phyloP scores from a whole-genome alignment of 495 filamentous ascomycete genomes.

The Aspergillus coremiiformis region DNA sequence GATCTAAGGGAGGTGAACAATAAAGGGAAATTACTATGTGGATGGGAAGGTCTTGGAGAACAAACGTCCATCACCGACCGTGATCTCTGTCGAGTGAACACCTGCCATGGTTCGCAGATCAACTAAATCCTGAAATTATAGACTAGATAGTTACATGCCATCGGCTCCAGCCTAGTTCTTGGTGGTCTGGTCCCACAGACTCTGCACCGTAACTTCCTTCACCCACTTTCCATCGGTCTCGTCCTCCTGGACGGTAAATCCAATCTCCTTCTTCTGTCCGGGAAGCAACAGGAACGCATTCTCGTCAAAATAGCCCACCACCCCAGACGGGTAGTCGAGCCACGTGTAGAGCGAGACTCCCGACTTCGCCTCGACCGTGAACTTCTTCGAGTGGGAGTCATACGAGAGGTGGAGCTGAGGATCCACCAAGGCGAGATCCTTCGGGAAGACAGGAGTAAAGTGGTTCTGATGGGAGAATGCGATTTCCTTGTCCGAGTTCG shows the following conservation, averaged over 20 bases:
- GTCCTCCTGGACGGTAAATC: slow-evolving; percentile 44
- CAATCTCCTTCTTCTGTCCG: slow-evolving; percentile 44
- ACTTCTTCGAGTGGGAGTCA: slow-evolving; percentile 28
- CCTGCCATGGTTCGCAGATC: background rate
- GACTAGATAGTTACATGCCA: background rate
- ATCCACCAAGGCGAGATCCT: slow-evolving; percentile 48
- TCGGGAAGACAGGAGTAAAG: slow-evolving; percentile 47
- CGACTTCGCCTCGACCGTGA: slow-evolving; percentile 50
- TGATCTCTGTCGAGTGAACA: background rate
- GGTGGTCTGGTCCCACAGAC: slow-evolving; percentile 58
- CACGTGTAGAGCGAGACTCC: slow-evolving; percentile 61
- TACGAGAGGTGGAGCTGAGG: slow-evolving; percentile 45
- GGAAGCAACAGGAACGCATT: slow-evolving; percentile 54
- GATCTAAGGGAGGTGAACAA: slow-evolving; percentile 43
- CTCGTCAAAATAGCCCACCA: slow-evolving; percentile 52
- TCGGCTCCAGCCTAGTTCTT: background rate
- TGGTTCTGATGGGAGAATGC: slow-evolving; percentile 51
- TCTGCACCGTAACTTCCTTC: slow-evolving; percentile 47
- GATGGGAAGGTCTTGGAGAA: slow-evolving; percentile 40
- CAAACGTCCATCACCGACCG: slow-evolving; percentile 33
- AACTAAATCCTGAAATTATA: background rate
- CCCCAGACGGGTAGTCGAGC: slow-evolving; percentile 52
- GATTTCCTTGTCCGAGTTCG: slow-evolving; percentile 40
- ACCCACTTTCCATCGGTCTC: slow-evolving; percentile 44
- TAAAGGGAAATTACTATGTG: too few relatives aligned